Conservation (phyloP, 768 basidiomycete genomes). For the Myochromella boudieri region DNA sequence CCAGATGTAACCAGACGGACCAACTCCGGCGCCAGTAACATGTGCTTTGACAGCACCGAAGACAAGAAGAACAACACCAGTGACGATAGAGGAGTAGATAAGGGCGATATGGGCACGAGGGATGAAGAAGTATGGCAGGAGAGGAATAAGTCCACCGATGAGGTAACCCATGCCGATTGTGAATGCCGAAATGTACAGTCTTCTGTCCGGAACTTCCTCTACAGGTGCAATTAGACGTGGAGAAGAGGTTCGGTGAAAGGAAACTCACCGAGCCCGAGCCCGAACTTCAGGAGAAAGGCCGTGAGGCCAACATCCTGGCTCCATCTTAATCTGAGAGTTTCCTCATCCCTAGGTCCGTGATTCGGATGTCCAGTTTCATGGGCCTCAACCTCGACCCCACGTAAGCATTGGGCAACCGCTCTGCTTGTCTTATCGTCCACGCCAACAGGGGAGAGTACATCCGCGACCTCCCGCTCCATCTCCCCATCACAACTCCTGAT, state of each 20-base stretch:
- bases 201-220: conserved; percentile 87
- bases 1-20: conserved; percentile 72
- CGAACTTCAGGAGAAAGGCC: conserved; percentile 93
- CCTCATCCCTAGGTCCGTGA: conserved; percentile 41
- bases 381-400: conserved; percentile 58
- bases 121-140: conserved; percentile 92
- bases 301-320: conserved; percentile 84
- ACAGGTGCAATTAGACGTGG: conserved; percentile 1
- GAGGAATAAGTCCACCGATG: conserved; percentile 88
- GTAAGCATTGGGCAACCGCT: conserved; percentile 74
- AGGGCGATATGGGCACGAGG: conserved; percentile 64
- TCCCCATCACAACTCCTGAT: conserved; percentile 87
- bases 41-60: conserved; percentile 92
- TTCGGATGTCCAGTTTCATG: conserved; percentile 16
- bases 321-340: conserved; percentile 60
- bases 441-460: conserved; percentile 85
- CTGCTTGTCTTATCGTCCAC: conserved; percentile 81
- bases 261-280: conserved; percentile 80
- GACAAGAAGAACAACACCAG: conserved; percentile 80
- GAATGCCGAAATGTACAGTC: conserved; percentile 88
- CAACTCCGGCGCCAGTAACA: conserved; percentile 77
- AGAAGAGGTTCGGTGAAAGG: background rate
- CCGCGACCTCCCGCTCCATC: conserved; percentile 93
- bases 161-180: conserved; percentile 97
- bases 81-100: conserved; percentile 75